Conservation (phyloP, 495 filamentous ascomycete species). For the Daldinia concentrica region DNA sequence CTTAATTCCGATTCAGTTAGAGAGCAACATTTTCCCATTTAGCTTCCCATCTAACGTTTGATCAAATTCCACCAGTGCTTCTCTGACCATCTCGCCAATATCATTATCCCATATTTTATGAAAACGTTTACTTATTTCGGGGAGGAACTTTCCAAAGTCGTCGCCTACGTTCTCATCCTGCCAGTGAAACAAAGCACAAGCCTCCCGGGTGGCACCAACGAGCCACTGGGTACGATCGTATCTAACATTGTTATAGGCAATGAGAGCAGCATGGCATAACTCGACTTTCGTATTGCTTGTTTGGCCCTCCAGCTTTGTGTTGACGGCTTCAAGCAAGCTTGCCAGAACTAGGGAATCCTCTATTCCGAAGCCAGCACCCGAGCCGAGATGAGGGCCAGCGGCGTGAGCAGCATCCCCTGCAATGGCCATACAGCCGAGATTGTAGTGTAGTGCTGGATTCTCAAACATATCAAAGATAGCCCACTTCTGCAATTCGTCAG, state of each 20-base stretch:
- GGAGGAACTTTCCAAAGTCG: conserved; percentile 47
- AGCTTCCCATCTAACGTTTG: conserved; percentile 1
- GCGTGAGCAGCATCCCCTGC: conserved; percentile 60
- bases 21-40: background rate
- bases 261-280: conserved; percentile 47
- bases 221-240: conserved; percentile 53
- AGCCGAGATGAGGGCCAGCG: conserved; percentile 59
- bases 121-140: conserved; percentile 44
- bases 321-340: conserved; percentile 48
- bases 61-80: conserved; percentile 20
- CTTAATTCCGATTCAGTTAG: background rate
- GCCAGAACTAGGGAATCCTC: conserved; percentile 63
- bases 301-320: conserved; percentile 15
- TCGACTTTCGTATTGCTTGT: conserved; percentile 13
- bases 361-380: conserved; percentile 64
- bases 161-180: conserved; percentile 38
- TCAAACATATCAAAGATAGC: conserved; percentile 63
- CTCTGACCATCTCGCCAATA: conserved; percentile 47
- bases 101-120: conserved; percentile 55
- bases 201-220: conserved; percentile 47
- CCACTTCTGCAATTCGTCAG: conserved; percentile 62
- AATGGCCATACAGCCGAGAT: conserved; percentile 52
- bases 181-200: conserved; percentile 56
- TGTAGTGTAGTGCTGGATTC: conserved; percentile 54
- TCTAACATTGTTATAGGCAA: conserved; percentile 49